Conservation (phyloP, 2,329 filamentous ascomycete species). For the Claviceps sp. region DNA sequence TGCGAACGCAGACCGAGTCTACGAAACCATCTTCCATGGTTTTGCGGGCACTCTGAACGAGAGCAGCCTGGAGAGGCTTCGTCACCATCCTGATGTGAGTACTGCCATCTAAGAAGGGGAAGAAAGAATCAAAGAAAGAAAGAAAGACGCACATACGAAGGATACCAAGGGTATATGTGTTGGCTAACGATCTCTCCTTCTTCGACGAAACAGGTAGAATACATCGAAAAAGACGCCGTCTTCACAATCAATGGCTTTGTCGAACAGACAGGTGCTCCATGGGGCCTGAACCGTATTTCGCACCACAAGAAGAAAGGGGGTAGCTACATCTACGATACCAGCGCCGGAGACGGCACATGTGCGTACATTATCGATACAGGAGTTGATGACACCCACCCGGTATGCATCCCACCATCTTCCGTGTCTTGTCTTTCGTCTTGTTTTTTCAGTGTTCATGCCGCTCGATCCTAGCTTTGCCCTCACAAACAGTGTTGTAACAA, state of each 20-base stretch:
- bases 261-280: constrained; percentile 22
- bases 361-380: constrained; percentile 32
- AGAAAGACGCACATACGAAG: background rate
- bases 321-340: constrained; percentile 21
- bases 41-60: constrained; percentile 13
- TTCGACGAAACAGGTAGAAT: constrained; percentile 15
- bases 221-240: constrained; percentile 18
- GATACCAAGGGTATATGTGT: background rate
- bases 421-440: background rate
- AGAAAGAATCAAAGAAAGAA: background rate
- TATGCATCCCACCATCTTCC: constrained; percentile 10
- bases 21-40: constrained; percentile 11
- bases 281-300: constrained; percentile 23
- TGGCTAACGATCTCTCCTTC: background rate
- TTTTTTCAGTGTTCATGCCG: background rate
- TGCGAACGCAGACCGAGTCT: constrained; percentile 13
- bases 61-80: constrained; percentile 10
- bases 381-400: constrained; percentile 19
- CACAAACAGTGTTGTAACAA: background rate
- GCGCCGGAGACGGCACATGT: constrained; percentile 25
- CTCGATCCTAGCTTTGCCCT: too few relatives aligned
- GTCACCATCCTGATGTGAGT: constrained; percentile 13
- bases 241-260: constrained; percentile 4
- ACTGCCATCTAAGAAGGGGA: background rate
- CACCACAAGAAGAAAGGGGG: constrained; percentile 11